Base-by-base conservation (phyloP, 257 asterid genomes). In the Lantana camara region DNA sequence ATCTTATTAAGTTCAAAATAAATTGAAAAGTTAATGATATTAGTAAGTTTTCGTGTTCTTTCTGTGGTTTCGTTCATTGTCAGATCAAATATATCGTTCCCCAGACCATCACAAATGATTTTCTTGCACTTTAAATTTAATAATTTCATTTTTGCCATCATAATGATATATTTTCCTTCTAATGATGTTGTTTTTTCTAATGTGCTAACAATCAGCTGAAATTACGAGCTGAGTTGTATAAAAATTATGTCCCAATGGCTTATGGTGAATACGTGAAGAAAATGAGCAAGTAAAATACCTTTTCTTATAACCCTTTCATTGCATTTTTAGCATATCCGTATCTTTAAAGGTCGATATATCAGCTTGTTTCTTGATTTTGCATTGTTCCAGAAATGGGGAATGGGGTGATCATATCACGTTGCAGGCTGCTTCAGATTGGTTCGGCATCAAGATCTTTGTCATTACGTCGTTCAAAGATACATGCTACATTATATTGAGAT, bases 401-500 rank as follows among this genome's bases (percentile, higher is more conserved):
- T 92, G 98, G 98, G 98, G 98, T 6, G 97, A 92, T 75, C 95
- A 92, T 61, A 73, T 89, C 75, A 92, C 98, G 10, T 71, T 92
- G 77, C 97, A 89, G 75, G 98, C 97, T n/a, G 96, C 97, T 35
- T 89, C 95, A 47, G 97, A 93, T 79, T 75, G 77, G 83, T 93
- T 74, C 61, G 99, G 99, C 45, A 56, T 87, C 71, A 90, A 84
- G 87, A 81, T 93, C 57, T 79, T 87, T 70, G 82, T 93, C 59
- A 64, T 93, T 42, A 93, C 99, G 7, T 93, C 99, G 20, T 93
- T 82, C 77, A 93, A 84, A 81, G 97, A 93, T 67, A 87, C 99
- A 2, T 93, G 97, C 79, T 93, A 87, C 67, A 90, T 90, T 53
- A 87, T 69, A 90, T 90, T 53, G 99, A 93, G 83, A 85, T 93